Base-by-base conservation (phyloP, 2,329 filamentous ascomycete species). In the Penicillium frequentans region DNA sequence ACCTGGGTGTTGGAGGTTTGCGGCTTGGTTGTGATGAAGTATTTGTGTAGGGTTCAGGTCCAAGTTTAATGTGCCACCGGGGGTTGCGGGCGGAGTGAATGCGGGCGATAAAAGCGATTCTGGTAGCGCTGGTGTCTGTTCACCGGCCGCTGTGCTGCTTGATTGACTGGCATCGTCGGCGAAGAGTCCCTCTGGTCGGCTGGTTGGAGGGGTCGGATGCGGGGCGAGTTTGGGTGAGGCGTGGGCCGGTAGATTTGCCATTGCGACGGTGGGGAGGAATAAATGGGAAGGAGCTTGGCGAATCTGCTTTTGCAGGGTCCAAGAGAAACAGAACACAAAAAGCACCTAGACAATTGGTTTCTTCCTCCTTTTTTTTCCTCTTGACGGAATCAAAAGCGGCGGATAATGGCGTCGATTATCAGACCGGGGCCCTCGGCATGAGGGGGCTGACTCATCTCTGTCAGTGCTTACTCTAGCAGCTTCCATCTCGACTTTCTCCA, bases 241-340 rank as follows among this genome's bases (percentile, higher is more conserved):
- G 67, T 83, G 82, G 39, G 81, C 79, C n/a, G 84, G 82, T 57
- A 84, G 75, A 56, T 83, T 78, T 46, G 80, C 75, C 82, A 85
- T 84, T 62, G 65, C 69, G 65, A 60, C 58, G 50, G 59, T 55
- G 24, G 57, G 57, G 54, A 53, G 48, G 55, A 37, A 55, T 23
- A 27, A 29, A 19, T 31, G 43, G 43, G 49, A 42, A 35, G 35
- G n/a, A 24, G 33, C 26, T 33, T 23, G 11, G 33, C 54, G 24
- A 24, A 33, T 42, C 62, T 57, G 10, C 24, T 42, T 24, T 16
- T 11, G 52, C 48, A 42, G 46, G 35, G 14, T 47, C 2, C 24
- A 24, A 33, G 7, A 9, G 2, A 21, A 16, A 14, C 37, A 19
- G 31, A 27, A n/a, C n/a, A 52, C 16, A 39, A 31, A 19, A 16